Percentiles rank a stretch among this genome's conserved stretches.
phyloP scores from a whole-genome alignment of 768 basidiomycete species.

The Trametes meyenii region DNA sequence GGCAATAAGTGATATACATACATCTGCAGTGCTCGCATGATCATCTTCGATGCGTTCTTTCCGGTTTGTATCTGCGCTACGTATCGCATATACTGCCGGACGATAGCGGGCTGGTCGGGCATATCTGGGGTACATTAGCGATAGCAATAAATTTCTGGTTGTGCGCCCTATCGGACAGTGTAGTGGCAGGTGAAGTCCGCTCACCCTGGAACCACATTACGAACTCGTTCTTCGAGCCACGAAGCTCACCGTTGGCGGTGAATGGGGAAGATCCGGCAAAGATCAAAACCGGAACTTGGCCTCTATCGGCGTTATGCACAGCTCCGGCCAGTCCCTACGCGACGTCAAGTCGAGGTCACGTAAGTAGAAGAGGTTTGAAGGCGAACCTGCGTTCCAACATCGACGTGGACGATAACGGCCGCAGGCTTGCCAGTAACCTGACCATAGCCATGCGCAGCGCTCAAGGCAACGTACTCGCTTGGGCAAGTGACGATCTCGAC shows the following conservation, averaged over 20 bases:
- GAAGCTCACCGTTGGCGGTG: constrained; percentile 55
- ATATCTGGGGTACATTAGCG: constrained; percentile 45
- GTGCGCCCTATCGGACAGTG: neutral
- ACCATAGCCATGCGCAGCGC: constrained; percentile 71
- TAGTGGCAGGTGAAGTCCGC: neutral
- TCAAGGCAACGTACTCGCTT: constrained; percentile 77
- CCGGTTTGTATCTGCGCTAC: constrained; percentile 61
- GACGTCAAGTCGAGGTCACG: neutral
- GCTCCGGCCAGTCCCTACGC: constrained; percentile 66
- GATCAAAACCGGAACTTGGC: constrained; percentile 64
- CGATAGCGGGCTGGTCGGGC: constrained; percentile 70
- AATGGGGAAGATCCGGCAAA: constrained; percentile 74
- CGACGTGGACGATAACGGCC: constrained; percentile 75
- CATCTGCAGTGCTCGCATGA: constrained; percentile 69
- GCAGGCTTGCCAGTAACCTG: constrained; percentile 68
- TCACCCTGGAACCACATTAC: constrained; percentile 74
- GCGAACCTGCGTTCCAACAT: constrained; percentile 66
- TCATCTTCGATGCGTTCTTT: constrained; percentile 50
- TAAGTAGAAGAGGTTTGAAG: too few species aligned
- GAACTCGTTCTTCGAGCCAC: constrained; percentile 71
- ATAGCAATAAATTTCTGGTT: neutral
- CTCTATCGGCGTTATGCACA: constrained; percentile 69
- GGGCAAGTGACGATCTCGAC: constrained; percentile 68
- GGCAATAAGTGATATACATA: constrained; percentile 31
- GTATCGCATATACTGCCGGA: constrained; percentile 76